Conservation (phyloP, 768 basidiomycete species). For the Sporobolomyces pararoseus region DNA sequence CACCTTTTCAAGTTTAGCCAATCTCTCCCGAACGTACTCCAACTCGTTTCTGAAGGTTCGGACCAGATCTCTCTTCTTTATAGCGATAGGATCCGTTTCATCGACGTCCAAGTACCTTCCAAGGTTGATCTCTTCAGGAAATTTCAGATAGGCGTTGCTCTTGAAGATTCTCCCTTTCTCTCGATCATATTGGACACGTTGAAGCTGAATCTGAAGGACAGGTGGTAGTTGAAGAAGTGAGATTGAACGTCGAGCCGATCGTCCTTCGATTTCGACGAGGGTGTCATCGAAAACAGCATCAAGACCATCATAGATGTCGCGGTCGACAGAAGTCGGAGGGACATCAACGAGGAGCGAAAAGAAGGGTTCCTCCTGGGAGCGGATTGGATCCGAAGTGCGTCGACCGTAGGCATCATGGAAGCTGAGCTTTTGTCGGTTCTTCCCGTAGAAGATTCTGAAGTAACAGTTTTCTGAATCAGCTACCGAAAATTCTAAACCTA, state of each 20-base stretch:
- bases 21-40: slow-evolving; percentile 62
- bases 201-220: slow-evolving; percentile 88
- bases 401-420: slow-evolving; percentile 41
- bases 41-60: slow-evolving; percentile 59
- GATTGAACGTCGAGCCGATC: slow-evolving; percentile 81
- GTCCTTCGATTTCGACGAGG: slow-evolving; percentile 72
- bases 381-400: slow-evolving; percentile 51
- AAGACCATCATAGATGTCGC: slow-evolving; percentile 90
- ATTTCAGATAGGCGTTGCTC: slow-evolving; percentile 90
- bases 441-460: slow-evolving; percentile 86
- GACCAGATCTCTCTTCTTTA: slow-evolving; percentile 61
- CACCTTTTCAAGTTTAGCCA: slow-evolving; percentile 33
- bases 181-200: slow-evolving; percentile 91
- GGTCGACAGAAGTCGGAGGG: slow-evolving; percentile 50
- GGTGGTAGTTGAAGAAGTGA: slow-evolving; percentile 80
- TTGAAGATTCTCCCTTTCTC: slow-evolving; percentile 89
- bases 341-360: slow-evolving; percentile 93
- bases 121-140: slow-evolving; percentile 78
- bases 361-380: slow-evolving; percentile 87
- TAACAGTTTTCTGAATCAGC: background rate
- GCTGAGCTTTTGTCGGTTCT: slow-evolving; percentile 61
- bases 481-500: background rate
- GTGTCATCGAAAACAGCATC: slow-evolving; percentile 84
- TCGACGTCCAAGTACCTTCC: slow-evolving; percentile 68
- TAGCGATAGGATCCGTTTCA: slow-evolving; percentile 59